Evolutionary conservation across 1,284 basidiomycete species (phyloP).

Genomic region (Cryptococcus sp.): DNA sequence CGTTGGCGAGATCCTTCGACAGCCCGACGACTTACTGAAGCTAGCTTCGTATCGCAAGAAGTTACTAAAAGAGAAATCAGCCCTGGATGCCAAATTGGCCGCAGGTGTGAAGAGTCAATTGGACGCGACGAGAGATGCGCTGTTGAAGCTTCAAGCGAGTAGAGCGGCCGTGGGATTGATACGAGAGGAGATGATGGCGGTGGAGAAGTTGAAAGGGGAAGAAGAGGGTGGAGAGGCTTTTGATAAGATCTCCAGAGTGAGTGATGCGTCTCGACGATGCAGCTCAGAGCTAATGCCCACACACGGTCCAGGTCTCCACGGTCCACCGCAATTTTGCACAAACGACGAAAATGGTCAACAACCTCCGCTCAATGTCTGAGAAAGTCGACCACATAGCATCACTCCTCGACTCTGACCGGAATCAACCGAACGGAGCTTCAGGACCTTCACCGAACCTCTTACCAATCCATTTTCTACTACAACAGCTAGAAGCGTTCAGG

Average conservation of each 20-base stretch:
- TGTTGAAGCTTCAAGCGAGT: slow-evolving; percentile 80
- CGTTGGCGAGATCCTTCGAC: slow-evolving; percentile 72
- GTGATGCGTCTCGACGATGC: slow-evolving; percentile 38
- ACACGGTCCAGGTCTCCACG: slow-evolving; percentile 71
- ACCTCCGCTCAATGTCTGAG: slow-evolving; percentile 83
- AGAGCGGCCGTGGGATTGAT: slow-evolving; percentile 79
- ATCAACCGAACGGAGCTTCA: slow-evolving; percentile 62
- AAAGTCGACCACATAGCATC: slow-evolving; percentile 77
- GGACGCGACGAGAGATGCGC: slow-evolving; percentile 83
- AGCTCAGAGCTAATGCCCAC: background rate
- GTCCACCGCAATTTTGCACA: slow-evolving; percentile 94
- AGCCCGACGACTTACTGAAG: slow-evolving; percentile 92
- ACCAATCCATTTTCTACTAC: slow-evolving; percentile 84
- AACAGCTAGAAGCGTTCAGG: slow-evolving; percentile 85
- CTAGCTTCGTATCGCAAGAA: slow-evolving; percentile 88
- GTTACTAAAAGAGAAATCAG: slow-evolving; percentile 92
- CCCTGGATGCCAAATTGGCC: slow-evolving; percentile 90
- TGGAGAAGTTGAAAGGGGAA: slow-evolving; percentile 66
- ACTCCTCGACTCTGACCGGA: slow-evolving; percentile 73
- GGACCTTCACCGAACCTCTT: slow-evolving; percentile 86
- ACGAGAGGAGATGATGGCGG: slow-evolving; percentile 86
- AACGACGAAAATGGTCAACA: slow-evolving; percentile 92
- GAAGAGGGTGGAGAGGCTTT: slow-evolving; percentile 59
- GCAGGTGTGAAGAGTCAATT: slow-evolving; percentile 92
- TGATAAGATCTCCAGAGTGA: slow-evolving; percentile 86